phyloP scores from a whole-genome alignment of 2,329 filamentous ascomycete genomes.

The Aspergillus ibericus region DNA sequence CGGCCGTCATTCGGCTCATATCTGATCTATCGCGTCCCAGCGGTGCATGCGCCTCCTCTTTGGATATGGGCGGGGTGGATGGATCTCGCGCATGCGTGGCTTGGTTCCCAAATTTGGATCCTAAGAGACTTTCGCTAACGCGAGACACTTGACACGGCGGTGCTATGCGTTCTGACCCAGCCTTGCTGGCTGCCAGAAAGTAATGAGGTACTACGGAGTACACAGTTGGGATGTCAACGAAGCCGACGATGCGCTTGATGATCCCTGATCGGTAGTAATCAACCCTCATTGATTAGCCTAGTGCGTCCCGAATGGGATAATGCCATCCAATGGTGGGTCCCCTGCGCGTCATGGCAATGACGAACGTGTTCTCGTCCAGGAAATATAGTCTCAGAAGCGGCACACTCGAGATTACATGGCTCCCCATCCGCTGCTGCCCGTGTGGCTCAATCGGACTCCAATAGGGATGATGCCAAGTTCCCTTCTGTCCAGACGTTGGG shows the following conservation, averaged over 20 bases:
- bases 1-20: background rate
- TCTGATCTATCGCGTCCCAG: background rate
- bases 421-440: background rate
- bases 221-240: background rate
- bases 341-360: constrained; percentile 1
- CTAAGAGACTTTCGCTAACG: background rate
- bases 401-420: background rate
- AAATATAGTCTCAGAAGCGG: background rate
- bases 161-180: no score
- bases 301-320: background rate
- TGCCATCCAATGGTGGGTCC: constrained; percentile 2
- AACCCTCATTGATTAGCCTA: background rate
- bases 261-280: background rate
- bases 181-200: background rate
- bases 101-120: background rate
- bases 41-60: background rate
- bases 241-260: background rate
- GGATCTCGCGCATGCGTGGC: background rate
- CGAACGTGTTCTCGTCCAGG: background rate
- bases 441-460: background rate
- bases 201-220: no score
- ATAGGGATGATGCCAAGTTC: background rate
- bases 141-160: background rate
- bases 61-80: background rate
- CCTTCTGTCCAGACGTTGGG: background rate